Percentiles rank a stretch among this genome's conserved stretches.
These are phyloP conservation scores for Podila minutissima DNA, from an alignment of 192 early-diverging fungal genomes.

Conservation along the genomic window DNA sequence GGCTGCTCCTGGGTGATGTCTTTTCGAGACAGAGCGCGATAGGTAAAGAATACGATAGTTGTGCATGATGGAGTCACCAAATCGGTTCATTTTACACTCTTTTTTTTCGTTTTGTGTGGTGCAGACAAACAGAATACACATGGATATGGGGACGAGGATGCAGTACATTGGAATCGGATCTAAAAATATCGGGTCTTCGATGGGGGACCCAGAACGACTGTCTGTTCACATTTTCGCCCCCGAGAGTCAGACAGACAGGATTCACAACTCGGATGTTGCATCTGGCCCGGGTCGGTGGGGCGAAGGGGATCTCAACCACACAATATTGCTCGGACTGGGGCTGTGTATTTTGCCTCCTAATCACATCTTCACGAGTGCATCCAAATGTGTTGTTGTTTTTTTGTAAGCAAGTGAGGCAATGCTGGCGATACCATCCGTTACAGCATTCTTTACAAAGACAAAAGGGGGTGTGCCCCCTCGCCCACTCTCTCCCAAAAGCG, in stretches of 20 bases:
- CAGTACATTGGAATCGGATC: background rate
- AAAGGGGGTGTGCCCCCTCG: too few relatives aligned
- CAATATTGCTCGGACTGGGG: too few relatives aligned
- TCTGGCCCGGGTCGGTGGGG: background rate
- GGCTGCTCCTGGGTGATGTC: constrained; percentile 66
- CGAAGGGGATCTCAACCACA: background rate
- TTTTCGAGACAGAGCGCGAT: constrained; percentile 68
- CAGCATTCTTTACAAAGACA: too few relatives aligned
- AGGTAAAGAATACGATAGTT: constrained; percentile 35
- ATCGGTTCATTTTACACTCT: background rate
- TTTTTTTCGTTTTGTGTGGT: background rate
- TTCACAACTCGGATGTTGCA: background rate
- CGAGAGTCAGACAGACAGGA: background rate
- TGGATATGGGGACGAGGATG: too few relatives aligned
- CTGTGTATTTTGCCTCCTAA: too few relatives aligned
- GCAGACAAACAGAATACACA: background rate
- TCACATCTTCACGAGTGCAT: too few relatives aligned
- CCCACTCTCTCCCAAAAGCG: too few relatives aligned
- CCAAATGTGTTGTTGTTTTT: background rate
- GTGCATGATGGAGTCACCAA: background rate
- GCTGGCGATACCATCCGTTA: background rate
- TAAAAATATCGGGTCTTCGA: background rate
- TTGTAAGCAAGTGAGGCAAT: background rate
- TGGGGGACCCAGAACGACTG: background rate
- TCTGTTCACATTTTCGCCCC: background rate